phyloP scores from a whole-genome alignment of 352 stramenopile genomes.

The Phytophthora pisi region DNA sequence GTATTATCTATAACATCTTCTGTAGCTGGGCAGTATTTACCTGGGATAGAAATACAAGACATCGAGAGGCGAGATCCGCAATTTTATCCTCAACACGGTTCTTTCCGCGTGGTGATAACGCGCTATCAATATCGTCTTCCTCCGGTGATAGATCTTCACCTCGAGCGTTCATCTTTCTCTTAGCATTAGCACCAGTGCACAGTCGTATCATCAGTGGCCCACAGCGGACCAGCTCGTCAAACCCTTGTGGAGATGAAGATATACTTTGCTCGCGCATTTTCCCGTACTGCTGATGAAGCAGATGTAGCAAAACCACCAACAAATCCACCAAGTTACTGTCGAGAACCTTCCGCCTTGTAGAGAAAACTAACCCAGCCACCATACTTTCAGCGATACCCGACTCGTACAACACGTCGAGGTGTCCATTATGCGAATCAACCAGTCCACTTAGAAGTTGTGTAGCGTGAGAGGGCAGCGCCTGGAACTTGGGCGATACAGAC shows the following conservation, averaged over 20 bases:
- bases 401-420: slow-evolving; percentile 37
- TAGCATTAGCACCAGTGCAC: slow-evolving; percentile 28
- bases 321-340: slow-evolving; percentile 35
- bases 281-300: slow-evolving; percentile 49
- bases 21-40: slow-evolving; percentile 26
- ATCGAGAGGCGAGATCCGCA: slow-evolving; percentile 54
- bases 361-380: slow-evolving; percentile 34
- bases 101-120: neutral
- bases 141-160: slow-evolving; percentile 15
- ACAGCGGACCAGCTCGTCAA: slow-evolving; percentile 37
- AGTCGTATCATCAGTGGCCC: slow-evolving; percentile 44
- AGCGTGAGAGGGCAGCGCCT: slow-evolving; percentile 38
- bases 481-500: slow-evolving; percentile 30
- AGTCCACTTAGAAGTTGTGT: slow-evolving; percentile 47
- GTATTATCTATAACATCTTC: neutral
- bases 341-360: slow-evolving; percentile 7
- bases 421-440: slow-evolving; percentile 25
- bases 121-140: slow-evolving; percentile 9
- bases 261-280: slow-evolving; percentile 13
- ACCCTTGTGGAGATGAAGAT: slow-evolving; percentile 17
- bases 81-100: slow-evolving; percentile 14
- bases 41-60: slow-evolving; percentile 68
- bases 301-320: slow-evolving; percentile 36
- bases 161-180: slow-evolving; percentile 5
- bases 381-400: slow-evolving; percentile 36